Evolutionary conservation across 805 yeast species (phyloP).

Genomic region (Wickerhamiella galacta): DNA sequence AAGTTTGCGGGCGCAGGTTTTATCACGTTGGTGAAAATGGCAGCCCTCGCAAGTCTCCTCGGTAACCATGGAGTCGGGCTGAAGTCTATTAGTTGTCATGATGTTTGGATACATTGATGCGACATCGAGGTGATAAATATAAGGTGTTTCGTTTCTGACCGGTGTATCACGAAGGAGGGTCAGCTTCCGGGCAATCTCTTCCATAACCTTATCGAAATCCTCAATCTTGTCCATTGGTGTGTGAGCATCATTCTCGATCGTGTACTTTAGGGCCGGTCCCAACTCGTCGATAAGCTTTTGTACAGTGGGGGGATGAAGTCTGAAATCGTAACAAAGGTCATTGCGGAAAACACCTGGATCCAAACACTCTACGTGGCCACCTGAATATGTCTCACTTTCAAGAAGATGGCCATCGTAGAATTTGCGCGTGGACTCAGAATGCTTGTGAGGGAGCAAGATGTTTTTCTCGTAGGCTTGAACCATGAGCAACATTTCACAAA

Average conservation of each 20-base stretch:
- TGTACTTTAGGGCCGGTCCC: constrained; percentile 61
- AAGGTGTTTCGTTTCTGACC: constrained; percentile 56
- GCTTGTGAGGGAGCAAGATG: constrained; percentile 82
- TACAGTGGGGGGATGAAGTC: constrained; percentile 63
- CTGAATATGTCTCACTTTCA: constrained; percentile 94
- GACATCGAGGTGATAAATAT: constrained; percentile 94
- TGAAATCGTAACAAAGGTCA: constrained; percentile 62
- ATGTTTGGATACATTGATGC: constrained; percentile 99
- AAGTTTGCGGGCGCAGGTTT: constrained; percentile 74
- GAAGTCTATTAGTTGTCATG: constrained; percentile 92
- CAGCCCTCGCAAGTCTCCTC: constrained; percentile 96
- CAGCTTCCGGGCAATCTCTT: constrained; percentile 37
- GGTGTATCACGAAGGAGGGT: constrained; percentile 46
- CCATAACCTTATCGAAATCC: constrained; percentile 61
- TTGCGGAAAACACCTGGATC: constrained; percentile 97
- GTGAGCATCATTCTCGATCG: constrained; percentile 52
- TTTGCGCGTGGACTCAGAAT: constrained; percentile 83
- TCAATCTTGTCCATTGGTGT: constrained; percentile 23
- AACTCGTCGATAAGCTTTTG: constrained; percentile 64
- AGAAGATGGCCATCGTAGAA: constrained; percentile 87
- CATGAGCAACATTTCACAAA: constrained; percentile 94
- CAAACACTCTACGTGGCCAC: constrained; percentile 94
- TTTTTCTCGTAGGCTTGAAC: constrained; percentile 73
- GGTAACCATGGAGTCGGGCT: constrained; percentile 92
- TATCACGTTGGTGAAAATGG: constrained; percentile 92